Conservation (phyloP, 768 basidiomycete genomes). For the Agaricus sinodeliciosus region DNA sequence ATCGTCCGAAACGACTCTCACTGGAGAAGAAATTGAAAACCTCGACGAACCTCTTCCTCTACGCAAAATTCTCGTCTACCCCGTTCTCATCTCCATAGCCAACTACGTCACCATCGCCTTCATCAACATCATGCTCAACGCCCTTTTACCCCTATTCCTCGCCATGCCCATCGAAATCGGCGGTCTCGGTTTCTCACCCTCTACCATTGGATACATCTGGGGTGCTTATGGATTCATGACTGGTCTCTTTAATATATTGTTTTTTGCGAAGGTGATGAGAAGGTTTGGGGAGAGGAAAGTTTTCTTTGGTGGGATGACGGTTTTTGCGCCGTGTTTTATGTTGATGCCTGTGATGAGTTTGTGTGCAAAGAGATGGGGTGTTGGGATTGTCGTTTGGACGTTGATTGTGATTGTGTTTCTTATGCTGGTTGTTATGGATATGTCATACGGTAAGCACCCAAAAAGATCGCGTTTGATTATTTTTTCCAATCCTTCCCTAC, state of each 20-base stretch:
- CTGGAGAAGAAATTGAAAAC: constrained; percentile 3
- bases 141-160: constrained; percentile 63
- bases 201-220: constrained; percentile 54
- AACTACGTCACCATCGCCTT: constrained; percentile 67
- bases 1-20: constrained; percentile 13
- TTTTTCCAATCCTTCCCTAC: too few species aligned
- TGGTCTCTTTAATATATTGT: constrained; percentile 35
- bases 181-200: constrained; percentile 57
- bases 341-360: constrained; percentile 43
- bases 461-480: neutral
- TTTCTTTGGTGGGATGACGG: constrained; percentile 30
- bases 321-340: constrained; percentile 31
- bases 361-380: constrained; percentile 29
- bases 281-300: constrained; percentile 35
- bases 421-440: constrained; percentile 33
- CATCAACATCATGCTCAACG: constrained; percentile 45
- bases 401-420: constrained; percentile 24
- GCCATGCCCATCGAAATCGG: constrained; percentile 63
- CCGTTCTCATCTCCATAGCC: constrained; percentile 56
- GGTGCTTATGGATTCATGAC: constrained; percentile 32
- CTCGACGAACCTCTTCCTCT: constrained; percentile 33
- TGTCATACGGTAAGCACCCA: constrained; percentile 34
- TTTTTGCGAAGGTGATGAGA: constrained; percentile 34
- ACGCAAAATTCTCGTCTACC: constrained; percentile 37
- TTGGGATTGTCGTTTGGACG: constrained; percentile 30